phyloP scores from a whole-genome alignment of 352 stramenopile species.

The Phytopythium ostracodes region DNA sequence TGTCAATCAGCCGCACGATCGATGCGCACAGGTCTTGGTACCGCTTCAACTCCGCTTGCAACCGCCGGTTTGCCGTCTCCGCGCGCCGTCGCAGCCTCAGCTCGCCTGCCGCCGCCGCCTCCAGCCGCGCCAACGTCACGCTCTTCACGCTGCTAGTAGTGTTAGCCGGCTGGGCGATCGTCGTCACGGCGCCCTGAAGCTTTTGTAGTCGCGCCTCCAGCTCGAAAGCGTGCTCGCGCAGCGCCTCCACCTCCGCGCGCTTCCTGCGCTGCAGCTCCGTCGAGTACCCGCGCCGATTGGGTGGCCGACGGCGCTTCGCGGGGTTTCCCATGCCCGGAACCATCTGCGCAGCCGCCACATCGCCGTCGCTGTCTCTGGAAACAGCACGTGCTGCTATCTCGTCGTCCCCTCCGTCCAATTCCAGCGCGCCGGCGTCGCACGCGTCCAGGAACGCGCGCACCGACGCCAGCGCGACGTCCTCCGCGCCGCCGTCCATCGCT shows the following conservation, averaged over 20 bases:
- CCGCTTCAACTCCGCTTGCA: background rate
- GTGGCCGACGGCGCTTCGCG: background rate
- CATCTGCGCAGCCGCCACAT: background rate
- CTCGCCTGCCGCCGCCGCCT: background rate
- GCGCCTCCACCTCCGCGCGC: background rate
- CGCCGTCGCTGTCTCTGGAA: background rate
- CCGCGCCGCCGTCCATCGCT: background rate
- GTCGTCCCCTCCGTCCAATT: too few species aligned
- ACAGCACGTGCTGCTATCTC: background rate
- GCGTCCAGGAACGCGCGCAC: constrained; percentile 7
- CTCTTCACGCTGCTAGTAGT: background rate
- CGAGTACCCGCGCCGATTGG: background rate
- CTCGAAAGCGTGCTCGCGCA: background rate
- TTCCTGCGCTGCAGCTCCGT: constrained; percentile 2
- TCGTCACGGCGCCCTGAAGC: background rate
- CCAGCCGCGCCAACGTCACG: background rate
- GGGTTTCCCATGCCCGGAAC: too few species aligned
- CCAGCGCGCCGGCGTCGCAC: background rate
- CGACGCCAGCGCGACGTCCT: background rate
- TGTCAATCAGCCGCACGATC: background rate
- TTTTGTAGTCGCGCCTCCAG: background rate
- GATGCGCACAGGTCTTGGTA: background rate
- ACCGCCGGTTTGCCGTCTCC: background rate
- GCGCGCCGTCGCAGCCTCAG: background rate
- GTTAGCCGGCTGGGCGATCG: background rate